A percentile compares a stretch with the other conserved stretches of the same genome.
These are phyloP conservation scores for Paramecium tetraurelia DNA, from an alignment of 73 alveolate species.

Conservation along the genomic window DNA sequence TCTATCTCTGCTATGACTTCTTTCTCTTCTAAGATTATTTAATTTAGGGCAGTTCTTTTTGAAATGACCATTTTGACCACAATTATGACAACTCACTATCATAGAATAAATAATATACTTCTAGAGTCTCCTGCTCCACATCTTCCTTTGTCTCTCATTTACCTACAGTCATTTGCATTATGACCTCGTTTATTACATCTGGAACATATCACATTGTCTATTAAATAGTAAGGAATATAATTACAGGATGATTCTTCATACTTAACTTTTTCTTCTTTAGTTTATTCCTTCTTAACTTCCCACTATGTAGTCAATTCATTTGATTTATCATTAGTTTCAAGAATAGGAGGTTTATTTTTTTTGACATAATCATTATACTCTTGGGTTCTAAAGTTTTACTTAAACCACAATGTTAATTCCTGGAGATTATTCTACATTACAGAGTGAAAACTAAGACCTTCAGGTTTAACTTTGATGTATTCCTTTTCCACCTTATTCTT, in stretches of 20 bases:
- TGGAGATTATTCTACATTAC: slow-evolving; percentile 56
- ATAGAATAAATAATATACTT: not conserved
- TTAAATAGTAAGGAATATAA: not conserved
- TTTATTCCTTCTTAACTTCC: slow-evolving; percentile 5
- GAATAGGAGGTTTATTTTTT: not conserved
- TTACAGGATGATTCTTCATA: not conserved
- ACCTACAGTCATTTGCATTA: slow-evolving; percentile 32
- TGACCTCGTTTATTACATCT: slow-evolving; percentile 29
- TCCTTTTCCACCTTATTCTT: slow-evolving; percentile 75
- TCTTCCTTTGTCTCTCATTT: not conserved
- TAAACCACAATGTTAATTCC: slow-evolving; percentile 57
- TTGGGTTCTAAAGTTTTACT: slow-evolving; percentile 42
- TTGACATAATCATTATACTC: slow-evolving; percentile 9
- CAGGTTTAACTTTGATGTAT: slow-evolving; percentile 88
- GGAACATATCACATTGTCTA: not conserved
- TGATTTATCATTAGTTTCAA: not conserved
- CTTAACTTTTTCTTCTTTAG: not conserved
- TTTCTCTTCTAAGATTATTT: not conserved
- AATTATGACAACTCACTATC: not conserved
- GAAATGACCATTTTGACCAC: slow-evolving; percentile 35
- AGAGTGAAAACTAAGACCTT: slow-evolving; percentile 83
- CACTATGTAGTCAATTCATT: not conserved
- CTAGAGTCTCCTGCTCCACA: not conserved
- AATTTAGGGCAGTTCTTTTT: slow-evolving; percentile 17
- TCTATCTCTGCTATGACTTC: slow-evolving; percentile 19